These are phyloP conservation scores for Yamadazyma jaroonii DNA, from an alignment of 1,139 yeast genomes.

Conservation along the genomic window DNA sequence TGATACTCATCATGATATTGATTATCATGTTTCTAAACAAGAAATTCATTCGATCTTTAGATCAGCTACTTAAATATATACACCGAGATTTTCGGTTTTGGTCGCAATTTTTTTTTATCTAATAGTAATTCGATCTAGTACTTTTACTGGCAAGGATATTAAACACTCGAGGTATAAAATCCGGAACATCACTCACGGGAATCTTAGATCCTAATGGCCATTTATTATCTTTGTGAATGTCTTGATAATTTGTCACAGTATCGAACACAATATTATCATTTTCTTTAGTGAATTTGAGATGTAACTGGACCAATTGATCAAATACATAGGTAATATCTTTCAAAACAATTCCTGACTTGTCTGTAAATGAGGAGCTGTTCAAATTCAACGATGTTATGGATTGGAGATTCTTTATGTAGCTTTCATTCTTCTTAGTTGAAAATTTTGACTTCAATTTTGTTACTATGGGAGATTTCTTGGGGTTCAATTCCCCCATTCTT, in stretches of 20 bases:
- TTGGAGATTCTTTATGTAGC: constrained; percentile 28
- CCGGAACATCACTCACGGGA: constrained; percentile 23
- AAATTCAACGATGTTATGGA: constrained; percentile 38
- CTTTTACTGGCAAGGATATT: background rate
- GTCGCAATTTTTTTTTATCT: background rate
- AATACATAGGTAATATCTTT: constrained; percentile 39
- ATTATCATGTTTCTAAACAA: constrained; percentile 30
- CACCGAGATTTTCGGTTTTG: too few species aligned
- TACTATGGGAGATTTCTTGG: constrained; percentile 14
- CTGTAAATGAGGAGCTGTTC: constrained; percentile 34
- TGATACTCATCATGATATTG: constrained; percentile 39
- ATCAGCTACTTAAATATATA: constrained; percentile 13
- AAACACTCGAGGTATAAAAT: constrained; percentile 9
- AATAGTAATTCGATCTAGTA: constrained; percentile 7
- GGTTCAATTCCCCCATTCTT: constrained; percentile 16
- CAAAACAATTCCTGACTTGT: constrained; percentile 33
- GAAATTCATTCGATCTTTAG: constrained; percentile 35
- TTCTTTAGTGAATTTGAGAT: constrained; percentile 41
- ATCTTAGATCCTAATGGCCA: constrained; percentile 47
- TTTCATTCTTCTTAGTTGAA: constrained; percentile 28
- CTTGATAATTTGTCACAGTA: constrained; percentile 34
- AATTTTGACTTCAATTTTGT: constrained; percentile 26
- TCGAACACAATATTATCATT: constrained; percentile 42
- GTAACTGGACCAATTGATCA: constrained; percentile 37
- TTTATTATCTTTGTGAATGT: constrained; percentile 35